Conservation (phyloP, 768 basidiomycete genomes). For the Xerocomus spinulosus region DNA sequence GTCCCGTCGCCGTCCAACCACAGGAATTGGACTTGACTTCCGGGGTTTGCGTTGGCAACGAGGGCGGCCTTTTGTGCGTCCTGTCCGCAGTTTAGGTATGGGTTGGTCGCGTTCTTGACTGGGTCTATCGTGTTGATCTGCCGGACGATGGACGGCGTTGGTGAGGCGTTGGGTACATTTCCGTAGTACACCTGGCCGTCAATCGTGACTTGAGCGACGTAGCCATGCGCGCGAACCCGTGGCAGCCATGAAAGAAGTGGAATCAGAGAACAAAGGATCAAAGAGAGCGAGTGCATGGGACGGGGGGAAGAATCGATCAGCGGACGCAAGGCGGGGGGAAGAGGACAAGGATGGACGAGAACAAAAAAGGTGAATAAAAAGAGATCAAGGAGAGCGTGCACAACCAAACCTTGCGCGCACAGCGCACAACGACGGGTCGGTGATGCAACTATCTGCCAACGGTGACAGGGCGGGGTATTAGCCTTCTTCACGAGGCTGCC, state of each 20-base stretch:
- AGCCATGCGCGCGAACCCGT: constrained; percentile 41
- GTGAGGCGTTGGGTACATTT: constrained; percentile 39
- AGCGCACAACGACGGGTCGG: constrained; percentile 1
- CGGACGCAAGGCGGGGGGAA: background rate
- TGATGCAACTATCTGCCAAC: background rate
- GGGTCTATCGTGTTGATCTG: constrained; percentile 41
- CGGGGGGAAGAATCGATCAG: background rate
- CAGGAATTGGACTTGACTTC: constrained; percentile 48
- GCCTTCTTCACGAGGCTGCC: constrained; percentile 15
- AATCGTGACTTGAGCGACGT: constrained; percentile 38
- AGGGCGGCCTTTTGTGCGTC: constrained; percentile 46
- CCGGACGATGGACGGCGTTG: constrained; percentile 40
- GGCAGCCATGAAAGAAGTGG: constrained; percentile 10
- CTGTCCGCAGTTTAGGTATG: constrained; percentile 57
- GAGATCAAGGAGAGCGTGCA: background rate
- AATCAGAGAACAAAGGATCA: constrained; percentile 1
- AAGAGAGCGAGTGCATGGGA: constrained; percentile 5
- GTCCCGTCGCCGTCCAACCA: constrained; percentile 48
- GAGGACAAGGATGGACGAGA: background rate
- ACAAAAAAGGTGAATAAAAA: constrained; percentile 1
- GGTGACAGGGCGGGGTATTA: constrained; percentile 17
- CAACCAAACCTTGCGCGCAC: constrained; percentile 2
- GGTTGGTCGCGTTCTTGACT: constrained; percentile 55
- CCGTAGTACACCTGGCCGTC: constrained; percentile 43
- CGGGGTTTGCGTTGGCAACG: constrained; percentile 55